Conservation (phyloP, 2,329 filamentous ascomycete genomes). For the Aspergillus alliaceus region DNA sequence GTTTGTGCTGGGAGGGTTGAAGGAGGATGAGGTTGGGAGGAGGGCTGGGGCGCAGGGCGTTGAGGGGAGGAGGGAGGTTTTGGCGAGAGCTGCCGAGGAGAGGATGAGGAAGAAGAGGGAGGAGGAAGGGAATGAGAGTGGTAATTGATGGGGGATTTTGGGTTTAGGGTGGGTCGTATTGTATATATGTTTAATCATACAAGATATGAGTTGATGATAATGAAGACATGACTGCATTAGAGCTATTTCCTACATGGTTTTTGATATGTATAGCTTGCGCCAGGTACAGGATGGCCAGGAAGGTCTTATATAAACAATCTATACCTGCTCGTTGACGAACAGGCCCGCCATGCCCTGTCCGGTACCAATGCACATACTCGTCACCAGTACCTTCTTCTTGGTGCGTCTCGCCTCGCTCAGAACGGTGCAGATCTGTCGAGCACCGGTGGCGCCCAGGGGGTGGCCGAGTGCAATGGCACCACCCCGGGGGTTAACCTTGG, state of each 20-base stretch:
- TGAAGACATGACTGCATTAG: not conserved
- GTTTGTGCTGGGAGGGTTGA: conserved; percentile 66
- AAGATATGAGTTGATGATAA: conserved; percentile 2
- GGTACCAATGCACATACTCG: conserved; percentile 81
- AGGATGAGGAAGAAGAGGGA: conserved; percentile 55
- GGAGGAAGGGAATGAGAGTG: conserved; percentile 35
- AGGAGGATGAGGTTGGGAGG: conserved; percentile 45
- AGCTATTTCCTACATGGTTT: not conserved
- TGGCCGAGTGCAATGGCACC: conserved; percentile 92
- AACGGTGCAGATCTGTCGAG: conserved; percentile 86
- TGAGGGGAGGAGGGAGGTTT: conserved; percentile 70
- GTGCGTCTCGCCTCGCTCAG: conserved; percentile 79
- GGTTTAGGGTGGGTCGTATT: no score
- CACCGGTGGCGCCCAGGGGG: conserved; percentile 85
- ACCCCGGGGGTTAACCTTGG: conserved; percentile 86
- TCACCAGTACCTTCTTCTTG: conserved; percentile 88
- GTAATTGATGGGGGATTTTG: conserved; percentile 11
- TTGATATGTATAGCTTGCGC: not conserved
- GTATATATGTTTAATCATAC: not conserved
- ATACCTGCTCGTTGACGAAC: conserved; percentile 64
- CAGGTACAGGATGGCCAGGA: not conserved
- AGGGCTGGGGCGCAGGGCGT: conserved; percentile 31
- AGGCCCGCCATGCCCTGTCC: conserved; percentile 67
- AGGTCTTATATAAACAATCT: not conserved
- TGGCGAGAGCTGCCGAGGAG: conserved; percentile 73